These are phyloP conservation scores for Geum urbanum DNA, from an alignment of 306 rosid species.

Conservation along the genomic window DNA sequence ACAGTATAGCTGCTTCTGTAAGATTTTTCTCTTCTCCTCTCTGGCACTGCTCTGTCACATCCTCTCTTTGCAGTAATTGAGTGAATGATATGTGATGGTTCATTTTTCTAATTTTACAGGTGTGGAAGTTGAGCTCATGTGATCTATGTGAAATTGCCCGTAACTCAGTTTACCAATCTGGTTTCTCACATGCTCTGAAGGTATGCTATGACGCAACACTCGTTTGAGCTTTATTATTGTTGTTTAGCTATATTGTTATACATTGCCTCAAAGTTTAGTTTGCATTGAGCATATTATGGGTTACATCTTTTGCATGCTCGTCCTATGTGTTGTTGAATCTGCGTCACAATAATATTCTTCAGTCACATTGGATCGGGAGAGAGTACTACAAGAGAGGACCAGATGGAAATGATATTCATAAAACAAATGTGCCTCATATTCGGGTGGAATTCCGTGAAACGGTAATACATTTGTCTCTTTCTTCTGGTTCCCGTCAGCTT, in stretches of 20 bases:
- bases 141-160: conserved; percentile 96
- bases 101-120: conserved; percentile 41
- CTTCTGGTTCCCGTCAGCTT: not conserved
- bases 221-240: not conserved
- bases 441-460: conserved; percentile 86
- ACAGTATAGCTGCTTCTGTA: conserved; percentile 98
- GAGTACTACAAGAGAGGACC: conserved; percentile 89
- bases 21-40: conserved; percentile 36
- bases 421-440: conserved; percentile 94
- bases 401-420: conserved; percentile 87
- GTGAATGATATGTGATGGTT: conserved; percentile 3
- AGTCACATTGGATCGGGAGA: conserved; percentile 96
- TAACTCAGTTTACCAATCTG: conserved; percentile 92
- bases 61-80: not conserved
- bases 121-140: conserved; percentile 96
- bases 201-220: conserved; percentile 27
- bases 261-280: not conserved
- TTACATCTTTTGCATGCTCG: not conserved
- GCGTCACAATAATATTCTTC: conserved; percentile 22
- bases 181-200: conserved; percentile 93
- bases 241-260: not conserved
- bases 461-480: conserved; percentile 38
- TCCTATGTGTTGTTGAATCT: conserved; percentile 1
- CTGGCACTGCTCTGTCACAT: conserved; percentile 26
- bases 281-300: not conserved